These are phyloP conservation scores for Xerocomus brunneocitrinus DNA, from an alignment of 768 basidiomycete genomes.

Conservation along the genomic window DNA sequence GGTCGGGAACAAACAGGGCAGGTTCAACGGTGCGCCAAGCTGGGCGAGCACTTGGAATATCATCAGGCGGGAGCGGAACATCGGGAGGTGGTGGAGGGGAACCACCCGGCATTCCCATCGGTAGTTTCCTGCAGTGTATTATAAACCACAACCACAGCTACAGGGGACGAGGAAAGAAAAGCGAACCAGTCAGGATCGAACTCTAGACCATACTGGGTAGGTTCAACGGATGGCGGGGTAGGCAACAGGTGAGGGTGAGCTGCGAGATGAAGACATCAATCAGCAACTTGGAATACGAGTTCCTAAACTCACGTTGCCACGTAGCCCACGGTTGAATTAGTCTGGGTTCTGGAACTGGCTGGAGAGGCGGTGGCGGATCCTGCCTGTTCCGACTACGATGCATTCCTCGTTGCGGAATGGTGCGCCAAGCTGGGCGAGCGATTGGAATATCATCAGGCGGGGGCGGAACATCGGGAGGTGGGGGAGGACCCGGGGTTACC, in stretches of 20 bases:
- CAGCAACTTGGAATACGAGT: background rate
- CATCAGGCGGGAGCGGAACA: slow-evolving; percentile 41
- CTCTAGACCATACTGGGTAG: slow-evolving; percentile 70
- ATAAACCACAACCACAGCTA: background rate
- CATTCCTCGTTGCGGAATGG: slow-evolving; percentile 36
- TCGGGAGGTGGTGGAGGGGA: slow-evolving; percentile 43
- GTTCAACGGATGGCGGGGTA: slow-evolving; percentile 56
- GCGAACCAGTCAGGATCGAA: slow-evolving; percentile 77
- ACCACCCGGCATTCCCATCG: slow-evolving; percentile 28
- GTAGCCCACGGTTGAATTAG: slow-evolving; percentile 50
- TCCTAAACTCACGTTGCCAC: slow-evolving; percentile 56
- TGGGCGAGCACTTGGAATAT: slow-evolving; percentile 41
- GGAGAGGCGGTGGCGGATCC: slow-evolving; percentile 31
- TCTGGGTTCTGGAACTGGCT: slow-evolving; percentile 37
- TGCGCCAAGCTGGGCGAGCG: slow-evolving; percentile 58
- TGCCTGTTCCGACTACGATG: slow-evolving; percentile 43
- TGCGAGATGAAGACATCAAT: slow-evolving; percentile 24
- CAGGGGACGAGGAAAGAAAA: background rate
- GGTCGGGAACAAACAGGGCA: slow-evolving; percentile 53
- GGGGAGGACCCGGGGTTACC: slow-evolving; percentile 30
- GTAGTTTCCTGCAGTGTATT: slow-evolving; percentile 41
- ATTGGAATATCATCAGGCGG: slow-evolving; percentile 41
- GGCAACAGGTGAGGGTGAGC: slow-evolving; percentile 56
- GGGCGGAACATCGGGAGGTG: slow-evolving; percentile 40
- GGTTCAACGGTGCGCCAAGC: slow-evolving; percentile 54